Base-by-base conservation (phyloP, 2,329 filamentous ascomycete genomes). In the Phoma sp. region DNA sequence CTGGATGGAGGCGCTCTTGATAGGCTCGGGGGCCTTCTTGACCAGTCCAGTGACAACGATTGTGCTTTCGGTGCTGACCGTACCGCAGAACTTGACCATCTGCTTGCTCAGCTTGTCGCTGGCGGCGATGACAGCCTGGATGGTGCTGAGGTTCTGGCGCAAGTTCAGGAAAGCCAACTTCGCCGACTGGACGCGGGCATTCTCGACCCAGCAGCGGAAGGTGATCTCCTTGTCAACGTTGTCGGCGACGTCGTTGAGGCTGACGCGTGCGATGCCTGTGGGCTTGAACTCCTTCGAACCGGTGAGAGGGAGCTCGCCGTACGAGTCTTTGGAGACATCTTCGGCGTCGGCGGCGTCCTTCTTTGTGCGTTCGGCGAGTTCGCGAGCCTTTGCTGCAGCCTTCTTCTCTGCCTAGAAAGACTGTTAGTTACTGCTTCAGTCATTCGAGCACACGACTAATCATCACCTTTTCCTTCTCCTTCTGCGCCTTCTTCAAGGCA, bases 111-210 rank as follows among this genome's bases (percentile, higher is more conserved):
- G 81, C 77, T 68, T 84, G 59, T 78, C 77, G 60, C 76, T 85
- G 42, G 86, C 88, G 15, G 84, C 83, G 14, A 92, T 80, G 30
- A 97, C 88, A 45, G 89, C 92, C 80, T 97, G 93, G 32, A 97
- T 88, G 21, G 87, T 89, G 81, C 89, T 88, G 68, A 87, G 84
- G 55, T 84, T 81, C 74, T 90, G 87, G 75, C 91, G 85, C 65
- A 98, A 83, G 79, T 95, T 92, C 67, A 97, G 78, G 78, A 97
- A 97, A 34, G 87, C 89, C 80, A 97, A 89, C 81, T 96, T 96
- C 63, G 92, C 92, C 56, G 90, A 88, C 79, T 98, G 93, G 66
- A 89, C 87, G 62, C 93, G 86, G 26, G 90, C 86, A 79, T 96
- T 97, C 75, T 96, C 91, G 32, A 97, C 84, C 81, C 90, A 91